Evolutionary conservation across 2,329 filamentous ascomycete species (phyloP).

Genomic region (Furcasterigmium furcatum): DNA sequence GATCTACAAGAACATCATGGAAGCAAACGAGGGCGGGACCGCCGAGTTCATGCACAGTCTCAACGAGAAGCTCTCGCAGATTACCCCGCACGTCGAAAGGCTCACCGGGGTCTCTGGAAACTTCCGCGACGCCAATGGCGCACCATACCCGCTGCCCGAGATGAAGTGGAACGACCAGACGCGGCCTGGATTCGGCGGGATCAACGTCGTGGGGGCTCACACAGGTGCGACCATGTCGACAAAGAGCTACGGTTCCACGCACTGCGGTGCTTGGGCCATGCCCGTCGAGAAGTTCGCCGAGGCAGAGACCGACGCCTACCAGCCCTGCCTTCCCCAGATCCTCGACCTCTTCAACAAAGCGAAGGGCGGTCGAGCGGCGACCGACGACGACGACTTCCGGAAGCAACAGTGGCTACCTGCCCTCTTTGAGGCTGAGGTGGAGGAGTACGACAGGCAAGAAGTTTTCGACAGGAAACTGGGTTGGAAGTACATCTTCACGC

Average conservation of each 20-base stretch:
- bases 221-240: conserved; percentile 30
- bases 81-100: conserved; percentile 18
- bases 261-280: conserved; percentile 29
- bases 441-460: conserved; percentile 13
- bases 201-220: conserved; percentile 25
- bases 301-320: conserved; percentile 30
- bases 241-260: conserved; percentile 27
- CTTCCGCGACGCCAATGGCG: conserved; percentile 5
- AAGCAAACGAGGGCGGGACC: conserved; percentile 19
- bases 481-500: conserved; percentile 14
- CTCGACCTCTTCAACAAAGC: conserved; percentile 14
- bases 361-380: conserved; percentile 2
- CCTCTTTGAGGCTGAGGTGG: conserved; percentile 13
- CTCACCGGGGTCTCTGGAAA: conserved; percentile 14
- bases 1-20: conserved; percentile 19
- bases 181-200: conserved; percentile 23
- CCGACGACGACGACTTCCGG: conserved; percentile 8
- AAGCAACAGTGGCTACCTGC: conserved; percentile 11
- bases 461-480: conserved; percentile 15
- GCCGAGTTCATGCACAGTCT: conserved; percentile 17
- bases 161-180: conserved; percentile 12
- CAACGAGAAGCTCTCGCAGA: conserved; percentile 15
- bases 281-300: conserved; percentile 30
- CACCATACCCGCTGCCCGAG: conserved; percentile 1
- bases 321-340: conserved; percentile 29